Conservation (phyloP, 164 flowering plant species). For the Piper longum region DNA sequence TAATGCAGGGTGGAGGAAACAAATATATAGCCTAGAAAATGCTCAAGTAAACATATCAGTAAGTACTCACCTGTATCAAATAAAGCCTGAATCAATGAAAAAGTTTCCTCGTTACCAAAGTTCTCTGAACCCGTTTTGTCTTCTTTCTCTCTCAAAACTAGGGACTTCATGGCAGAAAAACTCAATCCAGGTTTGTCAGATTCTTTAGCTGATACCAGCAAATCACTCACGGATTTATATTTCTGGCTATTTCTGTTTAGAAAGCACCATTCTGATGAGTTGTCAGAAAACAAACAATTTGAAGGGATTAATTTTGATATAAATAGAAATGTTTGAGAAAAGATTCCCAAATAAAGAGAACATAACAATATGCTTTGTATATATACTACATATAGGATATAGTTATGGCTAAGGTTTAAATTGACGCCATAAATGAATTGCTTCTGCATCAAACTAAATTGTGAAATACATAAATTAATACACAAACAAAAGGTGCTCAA, state of each 20-base stretch:
- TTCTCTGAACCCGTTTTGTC: conserved; percentile 39
- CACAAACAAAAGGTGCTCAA: background rate
- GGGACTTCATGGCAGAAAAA: conserved; percentile 71
- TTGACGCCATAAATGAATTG: background rate
- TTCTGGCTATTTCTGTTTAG: conserved; percentile 47
- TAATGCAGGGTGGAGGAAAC: conserved; percentile 7
- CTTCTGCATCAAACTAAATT: background rate
- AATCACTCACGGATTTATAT: conserved; percentile 53
- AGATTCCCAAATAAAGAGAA: too few relatives aligned
- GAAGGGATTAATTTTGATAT: background rate
- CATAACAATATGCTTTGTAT: background rate
- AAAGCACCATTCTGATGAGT: background rate
- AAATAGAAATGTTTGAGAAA: background rate
- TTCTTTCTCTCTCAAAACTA: conserved; percentile 83
- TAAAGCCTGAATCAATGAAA: conserved; percentile 31
- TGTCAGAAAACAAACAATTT: background rate
- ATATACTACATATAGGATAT: background rate
- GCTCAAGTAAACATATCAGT: conserved; percentile 13
- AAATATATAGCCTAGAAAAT: conserved; percentile 4
- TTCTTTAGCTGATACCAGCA: conserved; percentile 41
- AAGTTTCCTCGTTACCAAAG: conserved; percentile 40
- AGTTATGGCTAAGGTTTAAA: background rate
- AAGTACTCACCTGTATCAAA: conserved; percentile 44
- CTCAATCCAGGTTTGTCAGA: conserved; percentile 71
- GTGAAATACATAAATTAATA: background rate